These are phyloP conservation scores for Backusella liffmaniae DNA, from an alignment of 192 early-diverging fungal species.

Conservation along the genomic window DNA sequence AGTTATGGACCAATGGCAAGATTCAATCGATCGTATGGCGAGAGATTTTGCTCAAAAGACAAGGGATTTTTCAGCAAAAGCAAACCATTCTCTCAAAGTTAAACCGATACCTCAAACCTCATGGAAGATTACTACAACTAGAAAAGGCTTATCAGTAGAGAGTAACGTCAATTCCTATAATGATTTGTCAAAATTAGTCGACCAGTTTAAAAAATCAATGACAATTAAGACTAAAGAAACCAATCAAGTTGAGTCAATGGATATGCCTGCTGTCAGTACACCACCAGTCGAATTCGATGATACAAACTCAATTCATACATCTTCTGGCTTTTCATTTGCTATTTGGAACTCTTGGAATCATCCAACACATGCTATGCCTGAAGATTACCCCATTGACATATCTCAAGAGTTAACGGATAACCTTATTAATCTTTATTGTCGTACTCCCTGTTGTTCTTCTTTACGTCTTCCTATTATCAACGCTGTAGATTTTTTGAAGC, in stretches of 20 bases:
- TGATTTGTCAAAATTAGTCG: slow-evolving; percentile 36
- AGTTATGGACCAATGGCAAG: slow-evolving; percentile 41
- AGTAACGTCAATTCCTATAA: slow-evolving; percentile 36
- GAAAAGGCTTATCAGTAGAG: slow-evolving; percentile 32
- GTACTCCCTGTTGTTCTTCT: slow-evolving; percentile 35
- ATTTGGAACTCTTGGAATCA: slow-evolving; percentile 37
- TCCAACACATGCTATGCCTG: slow-evolving; percentile 26
- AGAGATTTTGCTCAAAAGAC: slow-evolving; percentile 36
- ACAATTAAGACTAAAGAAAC: slow-evolving; percentile 11
- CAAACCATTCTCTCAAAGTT: slow-evolving; percentile 26
- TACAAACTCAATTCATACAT: slow-evolving; percentile 22
- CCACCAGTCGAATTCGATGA: slow-evolving; percentile 20
- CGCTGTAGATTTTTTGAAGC: slow-evolving; percentile 16
- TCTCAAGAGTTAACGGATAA: slow-evolving; percentile 37
- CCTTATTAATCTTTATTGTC: slow-evolving; percentile 29
- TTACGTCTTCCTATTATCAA: slow-evolving; percentile 32
- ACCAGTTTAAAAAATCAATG: slow-evolving; percentile 38
- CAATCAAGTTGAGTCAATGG: not conserved
- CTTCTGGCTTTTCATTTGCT: slow-evolving; percentile 17
- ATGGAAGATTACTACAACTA: slow-evolving; percentile 35
- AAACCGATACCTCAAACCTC: slow-evolving; percentile 28
- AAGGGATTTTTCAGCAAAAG: slow-evolving; percentile 24
- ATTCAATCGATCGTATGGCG: slow-evolving; percentile 34
- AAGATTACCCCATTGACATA: slow-evolving; percentile 37
- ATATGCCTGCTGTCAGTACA: not conserved